Percentiles rank a stretch among this genome's conserved stretches.
These are phyloP conservation scores for Cyathus striatus DNA, from an alignment of 768 basidiomycete species.

Conservation along the genomic window DNA sequence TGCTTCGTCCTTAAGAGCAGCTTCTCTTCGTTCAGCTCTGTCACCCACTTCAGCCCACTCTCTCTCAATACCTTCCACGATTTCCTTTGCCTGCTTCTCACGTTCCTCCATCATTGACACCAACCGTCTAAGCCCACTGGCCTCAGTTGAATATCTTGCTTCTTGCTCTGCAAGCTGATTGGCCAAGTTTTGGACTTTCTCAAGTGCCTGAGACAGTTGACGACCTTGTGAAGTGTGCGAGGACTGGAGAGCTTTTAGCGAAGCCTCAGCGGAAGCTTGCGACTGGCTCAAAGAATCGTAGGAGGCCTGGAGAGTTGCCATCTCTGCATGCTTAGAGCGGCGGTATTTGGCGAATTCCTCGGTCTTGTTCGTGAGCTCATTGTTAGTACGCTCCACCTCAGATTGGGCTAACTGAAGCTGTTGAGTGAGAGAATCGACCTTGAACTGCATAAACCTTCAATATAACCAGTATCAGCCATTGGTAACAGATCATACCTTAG, in stretches of 20 bases:
- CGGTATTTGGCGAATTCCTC: constrained; percentile 84
- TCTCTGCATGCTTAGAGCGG: constrained; percentile 74
- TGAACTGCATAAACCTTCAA: constrained; percentile 52
- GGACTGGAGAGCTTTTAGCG: constrained; percentile 69
- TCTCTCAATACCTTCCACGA: constrained; percentile 77
- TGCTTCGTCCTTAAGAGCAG: constrained; percentile 60
- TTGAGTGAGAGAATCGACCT: constrained; percentile 77
- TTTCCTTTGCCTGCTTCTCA: constrained; percentile 77
- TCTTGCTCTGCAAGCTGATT: constrained; percentile 83
- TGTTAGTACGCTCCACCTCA: constrained; percentile 67
- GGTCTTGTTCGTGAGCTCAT: constrained; percentile 65
- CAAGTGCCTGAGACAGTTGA: constrained; percentile 73
- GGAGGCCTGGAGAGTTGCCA: constrained; percentile 68
- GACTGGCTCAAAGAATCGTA: constrained; percentile 71
- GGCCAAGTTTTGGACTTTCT: constrained; percentile 69
- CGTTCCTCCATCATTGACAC: constrained; percentile 84
- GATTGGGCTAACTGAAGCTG: constrained; percentile 74
- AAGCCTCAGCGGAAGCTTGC: constrained; percentile 58
- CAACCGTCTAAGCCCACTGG: constrained; percentile 65
- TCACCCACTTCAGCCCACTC: constrained; percentile 78
- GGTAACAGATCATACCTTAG: constrained; percentile 44
- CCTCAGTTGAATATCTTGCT: constrained; percentile 74
- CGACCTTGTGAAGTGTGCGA: constrained; percentile 66
- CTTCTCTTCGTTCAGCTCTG: constrained; percentile 63
- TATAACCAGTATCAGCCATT: background rate